A percentile compares a stretch with the other conserved stretches of the same genome.
phyloP scores from a whole-genome alignment of 495 filamentous ascomycete species.

The Daldinia loculata region DNA sequence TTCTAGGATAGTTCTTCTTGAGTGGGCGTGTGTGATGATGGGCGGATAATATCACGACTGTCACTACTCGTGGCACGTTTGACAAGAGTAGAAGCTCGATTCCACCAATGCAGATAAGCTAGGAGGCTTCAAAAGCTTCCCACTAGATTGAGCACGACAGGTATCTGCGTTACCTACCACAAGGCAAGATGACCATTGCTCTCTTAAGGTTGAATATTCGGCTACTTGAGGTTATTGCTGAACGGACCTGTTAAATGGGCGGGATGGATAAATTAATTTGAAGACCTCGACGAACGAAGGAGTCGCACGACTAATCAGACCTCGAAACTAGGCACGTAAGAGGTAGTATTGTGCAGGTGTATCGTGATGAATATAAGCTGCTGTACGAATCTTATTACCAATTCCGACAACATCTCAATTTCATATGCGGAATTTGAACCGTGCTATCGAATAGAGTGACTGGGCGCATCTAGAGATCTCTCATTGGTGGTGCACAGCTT shows the following conservation, averaged over 20 bases:
- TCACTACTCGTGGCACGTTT: neutral
- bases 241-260: neutral
- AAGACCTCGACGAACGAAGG: neutral
- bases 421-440: neutral
- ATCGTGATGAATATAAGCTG: neutral
- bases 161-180: neutral
- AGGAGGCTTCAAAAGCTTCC: neutral
- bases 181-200: neutral
- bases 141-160: slow-evolving; percentile 1
- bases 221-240: neutral
- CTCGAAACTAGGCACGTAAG: neutral
- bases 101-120: neutral
- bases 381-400: slow-evolving; percentile 6
- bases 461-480: neutral
- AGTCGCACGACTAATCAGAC: neutral
- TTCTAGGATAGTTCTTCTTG: neutral
- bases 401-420: neutral
- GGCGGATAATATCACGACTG: neutral
- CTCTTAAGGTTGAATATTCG: neutral
- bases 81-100: neutral
- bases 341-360: neutral
- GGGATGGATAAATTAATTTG: neutral
- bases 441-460: neutral
- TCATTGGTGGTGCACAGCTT: slow-evolving; percentile 20
- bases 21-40: neutral